Evolutionary conservation across 2,329 filamentous ascomycete species (phyloP).

Genomic region (Byssochlamys sp.): DNA sequence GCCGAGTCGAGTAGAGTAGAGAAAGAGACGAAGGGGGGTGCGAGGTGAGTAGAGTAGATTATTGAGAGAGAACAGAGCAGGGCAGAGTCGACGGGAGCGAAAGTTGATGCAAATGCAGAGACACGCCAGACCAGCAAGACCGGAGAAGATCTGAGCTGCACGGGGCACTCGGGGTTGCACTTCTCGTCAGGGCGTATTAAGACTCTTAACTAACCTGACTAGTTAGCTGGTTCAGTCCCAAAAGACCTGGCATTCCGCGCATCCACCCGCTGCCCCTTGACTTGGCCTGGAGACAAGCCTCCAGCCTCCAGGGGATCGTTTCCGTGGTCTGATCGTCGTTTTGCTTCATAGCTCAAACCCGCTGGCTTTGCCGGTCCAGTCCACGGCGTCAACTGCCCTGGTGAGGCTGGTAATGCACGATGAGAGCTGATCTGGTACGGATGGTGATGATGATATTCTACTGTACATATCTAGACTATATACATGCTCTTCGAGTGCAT

Average conservation of each 20-base stretch:
- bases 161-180: neutral
- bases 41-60: conserved; percentile 1
- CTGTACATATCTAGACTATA: too few species aligned
- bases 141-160: neutral
- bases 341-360: neutral
- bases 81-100: conserved; percentile 4
- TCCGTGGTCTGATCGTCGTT: neutral
- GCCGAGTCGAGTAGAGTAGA: conserved; percentile 2
- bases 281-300: too few species aligned
- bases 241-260: conserved; percentile 2
- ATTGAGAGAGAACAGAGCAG: conserved; percentile 7
- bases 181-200: neutral
- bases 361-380: neutral
- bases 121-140: too few species aligned
- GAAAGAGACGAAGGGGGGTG: neutral
- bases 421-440: too few species aligned
- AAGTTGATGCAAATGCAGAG: conserved; percentile 3
- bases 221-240: neutral
- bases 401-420: too few species aligned
- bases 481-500: too few species aligned
- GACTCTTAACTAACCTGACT: neutral
- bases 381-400: neutral
- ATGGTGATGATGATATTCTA: too few species aligned
- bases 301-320: neutral
- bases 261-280: neutral